Evolutionary conservation across 2,329 filamentous ascomycete species (phyloP), one percentile per base, ranked within the genome.

Genomic region (Cadophora malorum): DNA sequence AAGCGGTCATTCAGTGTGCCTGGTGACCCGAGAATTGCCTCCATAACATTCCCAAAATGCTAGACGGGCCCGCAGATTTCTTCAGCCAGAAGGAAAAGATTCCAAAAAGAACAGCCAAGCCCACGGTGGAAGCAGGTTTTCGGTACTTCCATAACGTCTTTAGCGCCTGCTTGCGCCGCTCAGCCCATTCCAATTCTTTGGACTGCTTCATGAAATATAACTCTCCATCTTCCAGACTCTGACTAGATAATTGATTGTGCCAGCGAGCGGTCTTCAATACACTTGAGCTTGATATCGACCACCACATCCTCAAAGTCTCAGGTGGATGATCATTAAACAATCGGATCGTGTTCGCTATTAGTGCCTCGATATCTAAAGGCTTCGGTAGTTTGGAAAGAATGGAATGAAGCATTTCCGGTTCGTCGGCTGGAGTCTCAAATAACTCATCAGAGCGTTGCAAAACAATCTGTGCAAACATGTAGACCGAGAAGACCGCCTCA

Each of bases 321-420:
- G 95, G 96, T 0, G 94, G 95, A 72, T 91, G 82, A 2, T 79
- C 76, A 7, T 84, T 79, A 78, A 91, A 91, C 0, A 98, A 84
- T 33, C 77, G 76, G 3, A 88, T 83, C 0, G 95, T 88, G 62
- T 85, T 83, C 21, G 83, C 77, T 70, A 99, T 91, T 63, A 97
- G 85, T 8, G 82, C 83, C 72, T 99, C 95, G 28, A 99, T 82
- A 76, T 96, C 87, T 67, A 97, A 87, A 21, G 90, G 90, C 63
- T 88, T 86, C 0, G 96, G 96, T 7, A 99, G 85, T 79, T 96
- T 97, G 52, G 92, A 93, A 14, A 99, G 86, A 45, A 92, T 90
- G 69, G 90, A 92, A 78, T 97, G 94, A 28, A 99, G 86, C 87
- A 99, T 96, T 76, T 98, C 95, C 7, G 93, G 91, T 78, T 97